Evolutionary conservation across 768 basidiomycete species (phyloP).

Genomic region (Naganishia randhawae): DNA sequence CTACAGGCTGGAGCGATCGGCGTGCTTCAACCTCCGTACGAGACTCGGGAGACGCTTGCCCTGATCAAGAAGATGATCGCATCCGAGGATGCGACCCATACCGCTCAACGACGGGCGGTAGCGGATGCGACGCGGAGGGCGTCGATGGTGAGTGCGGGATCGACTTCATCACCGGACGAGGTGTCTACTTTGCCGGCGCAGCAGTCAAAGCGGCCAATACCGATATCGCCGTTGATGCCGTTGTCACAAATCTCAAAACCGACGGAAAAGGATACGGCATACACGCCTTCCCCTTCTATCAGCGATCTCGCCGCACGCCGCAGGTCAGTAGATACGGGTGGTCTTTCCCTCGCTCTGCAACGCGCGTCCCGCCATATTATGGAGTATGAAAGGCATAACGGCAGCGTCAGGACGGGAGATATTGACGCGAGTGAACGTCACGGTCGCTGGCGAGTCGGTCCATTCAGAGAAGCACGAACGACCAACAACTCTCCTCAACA

Average conservation of each 20-base stretch:
- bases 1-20: constrained; percentile 42
- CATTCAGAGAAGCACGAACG: constrained; percentile 26
- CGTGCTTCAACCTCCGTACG: constrained; percentile 49
- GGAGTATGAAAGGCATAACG: constrained; percentile 55
- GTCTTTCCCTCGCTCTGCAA: constrained; percentile 70
- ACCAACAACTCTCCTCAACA: constrained; percentile 19
- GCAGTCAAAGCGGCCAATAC: background rate
- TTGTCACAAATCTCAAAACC: background rate
- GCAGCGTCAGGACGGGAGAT: constrained; percentile 54
- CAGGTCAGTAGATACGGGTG: constrained; percentile 83
- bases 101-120: background rate
- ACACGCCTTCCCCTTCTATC: constrained; percentile 9
- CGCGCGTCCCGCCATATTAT: constrained; percentile 56
- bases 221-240: background rate
- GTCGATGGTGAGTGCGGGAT: background rate
- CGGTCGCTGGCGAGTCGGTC: constrained; percentile 26
- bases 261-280: no score
- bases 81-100: constrained; percentile 7
- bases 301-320: constrained; percentile 47
- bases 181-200: background rate
- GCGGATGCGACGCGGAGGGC: background rate
- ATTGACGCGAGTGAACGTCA: background rate
- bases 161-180: background rate
- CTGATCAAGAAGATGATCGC: constrained; percentile 21
- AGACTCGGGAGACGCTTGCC: constrained; percentile 23